Percentiles rank a stretch among this genome's conserved stretches.
Evolutionary conservation across 345 rosid genomes (phyloP).

Genomic region (Cochlearia excelsa): DNA sequence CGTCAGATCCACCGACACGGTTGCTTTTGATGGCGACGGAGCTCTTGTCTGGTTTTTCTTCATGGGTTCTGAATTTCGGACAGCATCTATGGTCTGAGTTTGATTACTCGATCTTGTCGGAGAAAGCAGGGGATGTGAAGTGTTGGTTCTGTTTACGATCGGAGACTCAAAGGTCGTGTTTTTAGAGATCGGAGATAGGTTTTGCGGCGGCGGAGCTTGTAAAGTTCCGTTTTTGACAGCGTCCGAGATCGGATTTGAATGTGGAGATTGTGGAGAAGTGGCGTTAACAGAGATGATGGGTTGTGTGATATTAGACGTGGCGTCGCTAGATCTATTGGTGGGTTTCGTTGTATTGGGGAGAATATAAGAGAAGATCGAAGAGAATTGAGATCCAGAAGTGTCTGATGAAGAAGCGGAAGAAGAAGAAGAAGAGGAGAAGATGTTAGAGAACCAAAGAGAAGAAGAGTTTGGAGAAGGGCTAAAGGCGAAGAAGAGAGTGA

Average conservation of each 20-base stretch:
- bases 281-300: conserved; percentile 30
- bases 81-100: conserved; percentile 6
- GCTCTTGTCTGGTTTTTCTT: conserved; percentile 20
- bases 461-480: conserved; percentile 61
- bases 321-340: conserved; percentile 26
- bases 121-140: conserved; percentile 22
- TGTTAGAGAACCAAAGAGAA: conserved; percentile 64
- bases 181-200: conserved; percentile 33
- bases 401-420: neutral
- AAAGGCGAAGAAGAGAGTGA: conserved; percentile 72
- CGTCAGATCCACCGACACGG: conserved; percentile 33
- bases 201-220: conserved; percentile 28
- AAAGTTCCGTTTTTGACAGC: conserved; percentile 17
- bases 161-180: conserved; percentile 25
- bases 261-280: conserved; percentile 24
- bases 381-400: conserved; percentile 51
- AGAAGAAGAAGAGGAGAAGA: conserved; percentile 33
- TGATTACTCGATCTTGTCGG: conserved; percentile 21
- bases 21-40: conserved; percentile 25
- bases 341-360: conserved; percentile 53
- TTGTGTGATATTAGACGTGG: conserved; percentile 21
- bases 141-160: conserved; percentile 17
- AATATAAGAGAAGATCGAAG: conserved; percentile 52
- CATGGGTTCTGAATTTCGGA: conserved; percentile 1
- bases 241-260: conserved; percentile 1